These are phyloP conservation scores for Zymoseptoria brevis DNA, from an alignment of 2,329 filamentous ascomycete species.

Conservation along the genomic window DNA sequence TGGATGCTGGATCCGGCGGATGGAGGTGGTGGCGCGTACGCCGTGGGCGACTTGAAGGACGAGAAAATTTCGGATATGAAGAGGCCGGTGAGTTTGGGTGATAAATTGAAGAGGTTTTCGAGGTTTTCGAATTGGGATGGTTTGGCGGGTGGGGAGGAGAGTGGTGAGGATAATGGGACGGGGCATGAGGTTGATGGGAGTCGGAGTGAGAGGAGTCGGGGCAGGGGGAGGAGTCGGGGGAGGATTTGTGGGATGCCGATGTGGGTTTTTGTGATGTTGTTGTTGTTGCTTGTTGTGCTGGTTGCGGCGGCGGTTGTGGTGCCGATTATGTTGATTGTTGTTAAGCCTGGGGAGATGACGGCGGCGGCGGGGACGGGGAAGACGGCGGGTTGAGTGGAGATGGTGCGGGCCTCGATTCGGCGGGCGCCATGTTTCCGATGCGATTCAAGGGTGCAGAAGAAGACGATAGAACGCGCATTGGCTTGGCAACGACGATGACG, in stretches of 20 bases:
- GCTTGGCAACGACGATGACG: too few relatives aligned
- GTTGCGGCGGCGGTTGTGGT: slow-evolving; percentile 76
- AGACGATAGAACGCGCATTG: too few relatives aligned
- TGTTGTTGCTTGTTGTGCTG: slow-evolving; percentile 60
- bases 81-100: neutral
- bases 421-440: too few relatives aligned
- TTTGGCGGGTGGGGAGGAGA: slow-evolving; percentile 25
- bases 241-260: slow-evolving; percentile 77
- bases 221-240: slow-evolving; percentile 38
- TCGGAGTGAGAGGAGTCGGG: slow-evolving; percentile 22
- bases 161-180: slow-evolving; percentile 6
- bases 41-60: neutral
- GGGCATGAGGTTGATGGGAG: slow-evolving; percentile 17
- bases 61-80: neutral
- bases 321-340: slow-evolving; percentile 55
- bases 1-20: slow-evolving; percentile 38
- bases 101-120: slow-evolving; percentile 9
- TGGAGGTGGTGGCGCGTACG: slow-evolving; percentile 52
- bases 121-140: slow-evolving; percentile 14
- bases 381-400: neutral
- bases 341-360: slow-evolving; percentile 16
- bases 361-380: slow-evolving; percentile 1
- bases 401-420: too few relatives aligned
- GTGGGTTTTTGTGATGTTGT: slow-evolving; percentile 64
- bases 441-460: too few relatives aligned